A percentile compares a stretch with the other conserved stretches of the same genome.
Evolutionary conservation across 768 basidiomycete genomes (phyloP).

Genomic region (Tephrocybe sp.): DNA sequence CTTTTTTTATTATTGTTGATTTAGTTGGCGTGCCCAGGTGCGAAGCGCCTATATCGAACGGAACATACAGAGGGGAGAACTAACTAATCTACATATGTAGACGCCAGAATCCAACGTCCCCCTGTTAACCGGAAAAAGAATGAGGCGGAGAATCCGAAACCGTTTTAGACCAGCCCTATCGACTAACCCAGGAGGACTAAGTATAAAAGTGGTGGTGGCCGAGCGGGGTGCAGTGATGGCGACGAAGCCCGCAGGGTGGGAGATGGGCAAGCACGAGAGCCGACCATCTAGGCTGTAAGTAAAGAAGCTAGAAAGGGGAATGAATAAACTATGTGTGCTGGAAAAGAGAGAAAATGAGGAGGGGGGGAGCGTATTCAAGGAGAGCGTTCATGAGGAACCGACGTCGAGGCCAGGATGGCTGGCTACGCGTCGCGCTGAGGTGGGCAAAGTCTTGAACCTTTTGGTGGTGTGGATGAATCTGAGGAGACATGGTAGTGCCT

Average conservation of each 20-base stretch:
- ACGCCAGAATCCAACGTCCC: not conserved
- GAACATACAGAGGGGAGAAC: too few relatives aligned
- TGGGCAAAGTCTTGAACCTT: not conserved
- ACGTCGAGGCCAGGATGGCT: not conserved
- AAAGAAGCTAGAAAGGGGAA: too few relatives aligned
- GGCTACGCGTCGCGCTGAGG: not conserved
- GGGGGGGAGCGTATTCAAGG: too few relatives aligned
- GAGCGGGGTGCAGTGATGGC: not conserved
- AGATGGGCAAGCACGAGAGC: too few relatives aligned
- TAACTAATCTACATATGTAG: not conserved
- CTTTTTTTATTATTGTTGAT: too few relatives aligned
- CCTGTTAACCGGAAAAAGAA: slow-evolving; percentile 4
- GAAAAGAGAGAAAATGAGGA: too few relatives aligned
- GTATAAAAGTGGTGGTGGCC: not conserved
- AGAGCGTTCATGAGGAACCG: too few relatives aligned
- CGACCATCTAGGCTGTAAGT: too few relatives aligned
- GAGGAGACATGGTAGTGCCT: slow-evolving; percentile 3
- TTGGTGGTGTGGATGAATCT: slow-evolving; percentile 10
- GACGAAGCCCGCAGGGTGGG: not conserved
- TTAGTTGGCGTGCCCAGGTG: too few relatives aligned
- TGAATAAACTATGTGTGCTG: too few relatives aligned
- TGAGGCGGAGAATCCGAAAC: slow-evolving; percentile 1
- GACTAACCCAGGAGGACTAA: not conserved
- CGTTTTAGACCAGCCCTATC: too few relatives aligned
- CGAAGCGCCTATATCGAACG: too few relatives aligned